Conservation (phyloP, 257 asterid species). For the Solanum boliviense region DNA sequence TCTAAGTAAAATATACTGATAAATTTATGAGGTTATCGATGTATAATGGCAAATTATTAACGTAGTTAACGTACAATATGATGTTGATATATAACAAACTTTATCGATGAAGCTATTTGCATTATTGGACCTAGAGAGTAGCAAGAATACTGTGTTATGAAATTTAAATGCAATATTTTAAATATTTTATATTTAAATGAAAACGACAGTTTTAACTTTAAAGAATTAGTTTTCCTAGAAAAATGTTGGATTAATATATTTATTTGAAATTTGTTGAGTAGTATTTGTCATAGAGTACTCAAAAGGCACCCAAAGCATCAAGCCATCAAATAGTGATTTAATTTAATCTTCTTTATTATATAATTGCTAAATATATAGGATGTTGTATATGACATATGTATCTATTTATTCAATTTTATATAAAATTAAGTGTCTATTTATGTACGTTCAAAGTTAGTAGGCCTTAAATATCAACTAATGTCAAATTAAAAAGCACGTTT, state of each 20-base stretch:
- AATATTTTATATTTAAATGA: not conserved
- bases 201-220: not conserved
- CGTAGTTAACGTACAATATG: not conserved
- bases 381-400: fast-evolving
- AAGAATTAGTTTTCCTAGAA: not conserved
- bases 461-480: too few species aligned
- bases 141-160: not conserved
- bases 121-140: not conserved
- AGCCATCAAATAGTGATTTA: not conserved
- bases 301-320: not conserved
- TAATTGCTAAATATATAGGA: too few species aligned
- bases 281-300: not conserved
- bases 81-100: not conserved
- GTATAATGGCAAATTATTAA: not conserved
- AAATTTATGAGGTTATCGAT: not conserved
- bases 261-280: not conserved
- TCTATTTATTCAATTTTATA: too few species aligned
- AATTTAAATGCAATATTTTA: not conserved
- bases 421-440: too few species aligned
- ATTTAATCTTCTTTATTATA: not conserved
- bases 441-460: fast-evolving
- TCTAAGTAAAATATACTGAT: not conserved
- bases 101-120: not conserved
- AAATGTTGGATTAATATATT: not conserved
- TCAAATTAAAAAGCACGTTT: too few species aligned